These are phyloP conservation scores for Sabuloglossum arenarium DNA, from an alignment of 495 filamentous ascomycete genomes.

Conservation along the genomic window DNA sequence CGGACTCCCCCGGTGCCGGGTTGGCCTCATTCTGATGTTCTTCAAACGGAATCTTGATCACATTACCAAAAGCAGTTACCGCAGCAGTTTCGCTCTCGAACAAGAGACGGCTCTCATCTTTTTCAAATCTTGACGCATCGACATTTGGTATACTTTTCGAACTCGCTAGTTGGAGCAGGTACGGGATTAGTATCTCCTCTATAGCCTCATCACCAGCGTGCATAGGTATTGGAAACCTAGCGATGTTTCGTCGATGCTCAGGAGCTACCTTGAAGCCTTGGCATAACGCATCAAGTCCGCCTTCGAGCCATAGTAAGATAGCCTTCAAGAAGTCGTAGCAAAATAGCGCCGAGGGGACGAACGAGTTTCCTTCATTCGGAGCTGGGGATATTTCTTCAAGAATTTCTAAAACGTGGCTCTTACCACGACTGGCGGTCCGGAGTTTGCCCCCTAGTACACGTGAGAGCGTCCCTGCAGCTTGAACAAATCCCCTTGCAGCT, in stretches of 20 bases:
- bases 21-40: background rate
- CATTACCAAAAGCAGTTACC: slow-evolving; percentile 32
- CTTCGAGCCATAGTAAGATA: slow-evolving; percentile 39
- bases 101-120: slow-evolving; percentile 27
- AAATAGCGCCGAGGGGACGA: slow-evolving; percentile 24
- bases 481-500: slow-evolving; percentile 40
- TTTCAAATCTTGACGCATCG: slow-evolving; percentile 37
- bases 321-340: slow-evolving; percentile 48
- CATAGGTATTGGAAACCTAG: slow-evolving; percentile 30
- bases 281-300: slow-evolving; percentile 29
- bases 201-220: slow-evolving; percentile 29
- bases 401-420: slow-evolving; percentile 14
- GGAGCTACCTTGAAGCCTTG: slow-evolving; percentile 30
- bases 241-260: slow-evolving; percentile 15
- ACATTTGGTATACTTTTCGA: slow-evolving; percentile 30
- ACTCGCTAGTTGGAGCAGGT: slow-evolving; percentile 29
- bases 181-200: slow-evolving; percentile 34
- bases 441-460: slow-evolving; percentile 29
- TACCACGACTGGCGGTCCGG: slow-evolving; percentile 15
- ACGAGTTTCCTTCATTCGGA: slow-evolving; percentile 24
- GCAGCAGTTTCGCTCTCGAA: slow-evolving; percentile 35
- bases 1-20: background rate
- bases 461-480: slow-evolving; percentile 42
- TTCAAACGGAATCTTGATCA: slow-evolving; percentile 27
- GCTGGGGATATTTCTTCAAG: slow-evolving; percentile 27